Conservation (phyloP, 768 basidiomycete genomes). For the Dictyophora rubrovolvata region DNA sequence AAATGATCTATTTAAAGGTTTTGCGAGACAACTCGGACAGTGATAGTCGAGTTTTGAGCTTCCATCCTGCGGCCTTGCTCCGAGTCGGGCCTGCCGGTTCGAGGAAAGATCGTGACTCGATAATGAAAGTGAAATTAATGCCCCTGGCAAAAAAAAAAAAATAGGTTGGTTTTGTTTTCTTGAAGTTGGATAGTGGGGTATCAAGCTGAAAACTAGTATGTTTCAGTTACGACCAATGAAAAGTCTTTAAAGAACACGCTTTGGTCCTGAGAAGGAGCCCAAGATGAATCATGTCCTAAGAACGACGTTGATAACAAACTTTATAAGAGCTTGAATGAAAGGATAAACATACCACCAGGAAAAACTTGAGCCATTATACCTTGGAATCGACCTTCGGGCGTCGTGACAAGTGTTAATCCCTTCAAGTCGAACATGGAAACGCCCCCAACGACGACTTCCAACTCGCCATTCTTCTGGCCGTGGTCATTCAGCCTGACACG, state of each 20-base stretch:
- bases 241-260: conserved; percentile 22
- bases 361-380: conserved; percentile 10
- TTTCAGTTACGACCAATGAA: conserved; percentile 16
- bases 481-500: conserved; percentile 20
- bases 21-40: too few relatives aligned
- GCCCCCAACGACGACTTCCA: conserved; percentile 20
- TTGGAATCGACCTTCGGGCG: conserved; percentile 5
- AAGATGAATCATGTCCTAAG: conserved; percentile 12
- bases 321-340: not conserved
- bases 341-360: conserved; percentile 11
- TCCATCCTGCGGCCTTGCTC: too few relatives aligned
- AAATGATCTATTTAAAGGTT: too few relatives aligned
- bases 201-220: not conserved
- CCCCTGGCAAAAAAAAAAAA: too few relatives aligned
- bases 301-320: not conserved
- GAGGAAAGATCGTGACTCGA: too few relatives aligned
- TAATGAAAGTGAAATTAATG: too few relatives aligned
- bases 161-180: too few relatives aligned
- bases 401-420: conserved; percentile 8
- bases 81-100: too few relatives aligned
- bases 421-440: conserved; percentile 12
- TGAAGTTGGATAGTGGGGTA: not conserved
- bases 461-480: conserved; percentile 19
- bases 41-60: too few relatives aligned
- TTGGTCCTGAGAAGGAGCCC: conserved; percentile 22